Percentiles rank a stretch among this genome's conserved stretches.
Conservation (phyloP, 2,329 filamentous ascomycete species). For the Chrysosporium keratinophilum region DNA sequence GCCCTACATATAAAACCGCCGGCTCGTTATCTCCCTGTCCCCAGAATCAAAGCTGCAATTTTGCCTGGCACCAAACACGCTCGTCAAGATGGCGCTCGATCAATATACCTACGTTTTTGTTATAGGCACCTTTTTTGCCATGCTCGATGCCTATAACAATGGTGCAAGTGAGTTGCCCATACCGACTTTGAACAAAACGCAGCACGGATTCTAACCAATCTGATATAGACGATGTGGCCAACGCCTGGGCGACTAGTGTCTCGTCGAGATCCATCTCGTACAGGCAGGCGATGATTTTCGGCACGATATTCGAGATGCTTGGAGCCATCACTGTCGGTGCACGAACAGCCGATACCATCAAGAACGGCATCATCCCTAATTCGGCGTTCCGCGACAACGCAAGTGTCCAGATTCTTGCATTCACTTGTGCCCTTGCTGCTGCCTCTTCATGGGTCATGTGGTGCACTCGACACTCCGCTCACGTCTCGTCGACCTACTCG, state of each 20-base stretch:
- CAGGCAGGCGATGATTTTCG: conserved; percentile 56
- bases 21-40: not conserved
- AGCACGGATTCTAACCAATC: conserved; percentile 9
- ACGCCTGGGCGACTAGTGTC: conserved; percentile 70
- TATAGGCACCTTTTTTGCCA: conserved; percentile 65
- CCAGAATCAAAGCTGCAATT: too few relatives aligned
- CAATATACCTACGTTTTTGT: conserved; percentile 62
- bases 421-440: conserved; percentile 53
- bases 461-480: conserved; percentile 63
- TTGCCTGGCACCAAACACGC: not conserved
- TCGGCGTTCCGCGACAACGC: conserved; percentile 50
- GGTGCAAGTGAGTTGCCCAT: conserved; percentile 54
- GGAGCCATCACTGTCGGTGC: conserved; percentile 58
- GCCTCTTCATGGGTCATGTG: conserved; percentile 68
- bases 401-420: conserved; percentile 58
- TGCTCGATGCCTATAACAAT: conserved; percentile 70
- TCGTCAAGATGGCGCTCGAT: conserved; percentile 46
- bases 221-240: conserved; percentile 64
- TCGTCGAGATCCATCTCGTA: conserved; percentile 68
- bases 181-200: not conserved
- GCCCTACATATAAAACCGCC: not conserved
- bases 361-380: conserved; percentile 62
- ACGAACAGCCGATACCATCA: conserved; percentile 65
- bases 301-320: conserved; percentile 56
- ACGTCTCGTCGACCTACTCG: conserved; percentile 63